These are phyloP conservation scores for Phytopythium kandeliae DNA, from an alignment of 352 stramenopile genomes.

Conservation along the genomic window DNA sequence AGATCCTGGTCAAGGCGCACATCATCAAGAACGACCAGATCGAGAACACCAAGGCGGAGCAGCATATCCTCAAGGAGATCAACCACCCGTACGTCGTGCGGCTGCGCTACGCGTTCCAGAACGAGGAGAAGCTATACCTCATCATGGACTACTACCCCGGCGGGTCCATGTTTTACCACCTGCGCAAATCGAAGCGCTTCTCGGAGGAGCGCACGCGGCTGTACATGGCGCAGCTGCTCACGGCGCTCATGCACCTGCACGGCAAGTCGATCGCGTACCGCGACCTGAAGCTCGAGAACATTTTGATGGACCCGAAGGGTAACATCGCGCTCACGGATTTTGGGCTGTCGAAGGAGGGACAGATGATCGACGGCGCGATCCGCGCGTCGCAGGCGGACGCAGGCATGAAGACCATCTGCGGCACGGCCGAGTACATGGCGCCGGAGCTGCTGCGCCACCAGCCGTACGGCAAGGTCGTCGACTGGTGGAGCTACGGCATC, in stretches of 20 bases:
- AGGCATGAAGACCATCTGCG: conserved; percentile 89
- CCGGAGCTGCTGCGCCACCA: conserved; percentile 79
- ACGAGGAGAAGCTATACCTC: conserved; percentile 93
- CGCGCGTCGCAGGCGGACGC: conserved; percentile 69
- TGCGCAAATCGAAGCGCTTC: conserved; percentile 86
- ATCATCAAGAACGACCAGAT: conserved; percentile 94
- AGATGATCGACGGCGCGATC: conserved; percentile 77
- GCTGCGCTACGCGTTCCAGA: conserved; percentile 85
- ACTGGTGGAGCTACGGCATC: conserved; percentile 90
- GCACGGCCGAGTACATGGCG: conserved; percentile 87
- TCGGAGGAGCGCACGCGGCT: conserved; percentile 76
- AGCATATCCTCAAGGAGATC: conserved; percentile 89
- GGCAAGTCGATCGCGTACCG: conserved; percentile 88
- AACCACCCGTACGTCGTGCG: conserved; percentile 86
- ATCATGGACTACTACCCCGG: conserved; percentile 95
- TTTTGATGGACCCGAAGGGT: conserved; percentile 84
- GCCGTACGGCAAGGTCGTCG: conserved; percentile 86
- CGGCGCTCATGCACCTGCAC: conserved; percentile 84
- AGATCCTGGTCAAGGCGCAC: conserved; percentile 91
- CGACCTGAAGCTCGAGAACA: conserved; percentile 89
- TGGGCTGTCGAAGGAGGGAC: conserved; percentile 82
- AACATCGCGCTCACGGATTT: conserved; percentile 88
- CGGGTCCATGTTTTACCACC: conserved; percentile 86
- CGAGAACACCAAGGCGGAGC: conserved; percentile 87
- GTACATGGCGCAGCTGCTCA: conserved; percentile 87